Conservation (phyloP, 441 rosid species). For the Francoa sonchifolia region DNA sequence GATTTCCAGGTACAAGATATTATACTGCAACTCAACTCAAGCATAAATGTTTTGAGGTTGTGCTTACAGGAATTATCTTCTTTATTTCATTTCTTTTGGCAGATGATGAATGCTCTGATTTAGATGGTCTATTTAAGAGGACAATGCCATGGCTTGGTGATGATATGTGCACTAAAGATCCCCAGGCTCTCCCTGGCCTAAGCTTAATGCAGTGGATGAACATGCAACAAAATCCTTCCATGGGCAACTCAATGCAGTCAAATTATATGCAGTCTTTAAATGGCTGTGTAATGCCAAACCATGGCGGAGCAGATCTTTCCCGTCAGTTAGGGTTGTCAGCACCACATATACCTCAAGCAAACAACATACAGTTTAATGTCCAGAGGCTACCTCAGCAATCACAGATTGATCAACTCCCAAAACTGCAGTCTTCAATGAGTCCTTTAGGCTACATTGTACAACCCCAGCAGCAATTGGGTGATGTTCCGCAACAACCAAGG, state of each 20-base stretch:
- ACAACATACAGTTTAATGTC: constrained; percentile 30
- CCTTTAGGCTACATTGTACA: constrained; percentile 25
- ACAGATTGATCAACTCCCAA: constrained; percentile 34
- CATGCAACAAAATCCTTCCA: constrained; percentile 50
- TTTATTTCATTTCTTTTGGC: constrained; percentile 7
- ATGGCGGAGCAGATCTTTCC: constrained; percentile 36
- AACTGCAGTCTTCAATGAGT: constrained; percentile 27
- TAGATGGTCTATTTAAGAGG: constrained; percentile 46
- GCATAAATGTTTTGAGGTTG: no score
- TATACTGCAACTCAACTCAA: no score
- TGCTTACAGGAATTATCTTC: neutral
- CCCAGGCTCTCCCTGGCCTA: constrained; percentile 38
- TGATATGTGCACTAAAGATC: constrained; percentile 41
- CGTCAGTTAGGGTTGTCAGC: constrained; percentile 39
- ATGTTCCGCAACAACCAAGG: constrained; percentile 33
- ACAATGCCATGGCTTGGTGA: constrained; percentile 58
- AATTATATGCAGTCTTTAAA: constrained; percentile 36
- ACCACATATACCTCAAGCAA: constrained; percentile 38
- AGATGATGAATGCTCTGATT: constrained; percentile 47
- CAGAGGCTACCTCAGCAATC: constrained; percentile 43
- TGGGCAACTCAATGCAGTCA: constrained; percentile 39
- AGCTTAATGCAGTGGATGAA: constrained; percentile 65
- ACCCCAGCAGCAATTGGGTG: constrained; percentile 34
- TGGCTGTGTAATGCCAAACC: constrained; percentile 37
- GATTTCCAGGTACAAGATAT: constrained; percentile 51